A percentile compares a stretch with the other conserved stretches of the same genome.
Conservation (phyloP, 495 filamentous ascomycete species). For the Chaetomium cochliodes region DNA sequence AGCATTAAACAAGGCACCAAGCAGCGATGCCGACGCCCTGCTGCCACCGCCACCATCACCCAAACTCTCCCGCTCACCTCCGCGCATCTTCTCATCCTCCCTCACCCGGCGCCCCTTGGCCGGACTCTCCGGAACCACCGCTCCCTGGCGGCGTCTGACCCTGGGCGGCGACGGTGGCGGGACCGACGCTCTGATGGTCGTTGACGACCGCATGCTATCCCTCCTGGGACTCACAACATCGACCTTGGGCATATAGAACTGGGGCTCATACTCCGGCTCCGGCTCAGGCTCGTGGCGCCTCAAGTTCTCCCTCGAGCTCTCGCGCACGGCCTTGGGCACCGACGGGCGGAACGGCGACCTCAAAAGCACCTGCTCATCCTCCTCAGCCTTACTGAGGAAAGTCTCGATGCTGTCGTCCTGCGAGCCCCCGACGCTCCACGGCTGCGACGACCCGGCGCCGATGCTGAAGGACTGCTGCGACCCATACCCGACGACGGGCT, state of each 20-base stretch:
- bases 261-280: neutral
- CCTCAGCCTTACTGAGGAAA: slow-evolving; percentile 43
- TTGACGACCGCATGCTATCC: slow-evolving; percentile 28
- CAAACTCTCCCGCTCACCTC: slow-evolving; percentile 2
- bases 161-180: slow-evolving; percentile 24
- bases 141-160: slow-evolving; percentile 31
- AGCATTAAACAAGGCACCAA: slow-evolving; percentile 34
- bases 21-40: slow-evolving; percentile 28
- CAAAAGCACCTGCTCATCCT: slow-evolving; percentile 45
- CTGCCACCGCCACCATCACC: neutral
- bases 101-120: slow-evolving; percentile 15
- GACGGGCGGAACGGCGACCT: slow-evolving; percentile 48
- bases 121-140: slow-evolving; percentile 8
- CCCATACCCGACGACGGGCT: slow-evolving; percentile 29
- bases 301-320: slow-evolving; percentile 34
- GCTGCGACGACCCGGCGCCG: slow-evolving; percentile 36
- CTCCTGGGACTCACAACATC: slow-evolving; percentile 37
- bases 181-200: slow-evolving; percentile 20
- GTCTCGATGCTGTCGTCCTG: slow-evolving; percentile 49
- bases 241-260: slow-evolving; percentile 47
- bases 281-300: slow-evolving; percentile 39
- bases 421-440: slow-evolving; percentile 40
- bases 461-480: slow-evolving; percentile 38
- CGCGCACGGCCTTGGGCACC: slow-evolving; percentile 39
- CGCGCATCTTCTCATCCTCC: neutral